Evolutionary conservation across 1,139 yeast species (phyloP).

Genomic region (Dujonia santamariae): DNA sequence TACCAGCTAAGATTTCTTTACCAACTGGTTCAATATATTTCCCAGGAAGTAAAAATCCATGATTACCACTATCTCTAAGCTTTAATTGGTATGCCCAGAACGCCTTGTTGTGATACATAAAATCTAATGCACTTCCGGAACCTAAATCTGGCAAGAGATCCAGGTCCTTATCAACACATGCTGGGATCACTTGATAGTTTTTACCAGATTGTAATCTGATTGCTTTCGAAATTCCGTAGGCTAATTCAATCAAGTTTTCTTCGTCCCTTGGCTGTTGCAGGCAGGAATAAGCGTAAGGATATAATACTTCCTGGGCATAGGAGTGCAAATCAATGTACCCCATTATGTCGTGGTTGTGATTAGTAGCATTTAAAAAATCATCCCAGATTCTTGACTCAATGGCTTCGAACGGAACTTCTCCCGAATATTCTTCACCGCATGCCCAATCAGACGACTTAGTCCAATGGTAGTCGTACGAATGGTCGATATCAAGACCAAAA

Average conservation of each 20-base stretch:
- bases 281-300: constrained; percentile 82
- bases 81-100: constrained; percentile 84
- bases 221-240: constrained; percentile 75
- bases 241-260: constrained; percentile 76
- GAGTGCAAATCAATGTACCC: constrained; percentile 85
- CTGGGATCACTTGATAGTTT: constrained; percentile 65
- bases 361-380: constrained; percentile 59
- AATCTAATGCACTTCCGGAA: constrained; percentile 79
- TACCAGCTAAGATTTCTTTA: constrained; percentile 64
- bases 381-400: constrained; percentile 67
- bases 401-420: constrained; percentile 75
- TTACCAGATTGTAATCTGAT: constrained; percentile 63
- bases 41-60: constrained; percentile 77
- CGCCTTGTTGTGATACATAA: constrained; percentile 79
- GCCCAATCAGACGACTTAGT: constrained; percentile 61
- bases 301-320: constrained; percentile 77
- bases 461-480: constrained; percentile 79
- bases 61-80: constrained; percentile 78
- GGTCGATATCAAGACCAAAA: constrained; percentile 83
- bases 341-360: constrained; percentile 56
- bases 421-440: constrained; percentile 82
- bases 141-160: constrained; percentile 74
- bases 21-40: constrained; percentile 76
- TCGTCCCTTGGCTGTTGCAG: constrained; percentile 70
- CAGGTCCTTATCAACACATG: constrained; percentile 73